Percentiles rank a stretch among this genome's conserved stretches.
Evolutionary conservation across 495 filamentous ascomycete species (phyloP).

Genomic region (Monascus purpureus): DNA sequence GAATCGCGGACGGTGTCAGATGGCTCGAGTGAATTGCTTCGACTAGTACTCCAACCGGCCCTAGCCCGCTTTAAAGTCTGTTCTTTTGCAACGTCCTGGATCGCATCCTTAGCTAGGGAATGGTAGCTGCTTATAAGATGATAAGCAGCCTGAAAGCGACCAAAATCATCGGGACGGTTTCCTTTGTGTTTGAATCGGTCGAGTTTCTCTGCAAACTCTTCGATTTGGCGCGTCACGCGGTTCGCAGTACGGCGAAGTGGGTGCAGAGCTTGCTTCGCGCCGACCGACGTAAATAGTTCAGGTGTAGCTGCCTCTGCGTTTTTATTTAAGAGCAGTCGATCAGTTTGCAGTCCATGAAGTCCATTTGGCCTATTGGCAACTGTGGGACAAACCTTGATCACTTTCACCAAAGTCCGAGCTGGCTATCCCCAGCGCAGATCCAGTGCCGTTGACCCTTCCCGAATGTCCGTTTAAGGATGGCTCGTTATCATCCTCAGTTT

Average conservation of each 20-base stretch:
- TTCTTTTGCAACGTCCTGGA: slow-evolving; percentile 25
- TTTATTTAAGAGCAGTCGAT: slow-evolving; percentile 5
- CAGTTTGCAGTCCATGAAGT: slow-evolving; percentile 3
- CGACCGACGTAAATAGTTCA: slow-evolving; percentile 34
- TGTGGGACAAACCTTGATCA: slow-evolving; percentile 7
- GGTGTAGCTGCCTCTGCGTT: slow-evolving; percentile 11
- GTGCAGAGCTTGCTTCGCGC: slow-evolving; percentile 36
- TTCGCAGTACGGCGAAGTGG: slow-evolving; percentile 45
- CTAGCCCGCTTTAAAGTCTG: slow-evolving; percentile 23
- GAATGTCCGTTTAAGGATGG: not conserved
- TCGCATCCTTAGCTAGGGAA: slow-evolving; percentile 23
- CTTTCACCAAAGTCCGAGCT: slow-evolving; percentile 6
- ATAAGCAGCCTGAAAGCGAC: slow-evolving; percentile 27
- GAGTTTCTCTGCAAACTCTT: slow-evolving; percentile 51
- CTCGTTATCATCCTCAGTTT: slow-evolving; percentile 14
- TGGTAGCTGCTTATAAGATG: slow-evolving; percentile 30
- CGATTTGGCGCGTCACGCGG: slow-evolving; percentile 47
- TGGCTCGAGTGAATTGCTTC: slow-evolving; percentile 18
- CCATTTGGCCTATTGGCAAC: not conserved
- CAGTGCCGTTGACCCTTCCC: slow-evolving; percentile 8
- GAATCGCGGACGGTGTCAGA: slow-evolving; percentile 5
- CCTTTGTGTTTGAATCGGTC: slow-evolving; percentile 39
- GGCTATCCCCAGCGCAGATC: slow-evolving; percentile 7
- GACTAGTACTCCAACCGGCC: slow-evolving; percentile 13
- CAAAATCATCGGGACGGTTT: slow-evolving; percentile 21